Evolutionary conservation across 2,329 filamentous ascomycete species (phyloP).

Genomic region (Fulvia fulva): DNA sequence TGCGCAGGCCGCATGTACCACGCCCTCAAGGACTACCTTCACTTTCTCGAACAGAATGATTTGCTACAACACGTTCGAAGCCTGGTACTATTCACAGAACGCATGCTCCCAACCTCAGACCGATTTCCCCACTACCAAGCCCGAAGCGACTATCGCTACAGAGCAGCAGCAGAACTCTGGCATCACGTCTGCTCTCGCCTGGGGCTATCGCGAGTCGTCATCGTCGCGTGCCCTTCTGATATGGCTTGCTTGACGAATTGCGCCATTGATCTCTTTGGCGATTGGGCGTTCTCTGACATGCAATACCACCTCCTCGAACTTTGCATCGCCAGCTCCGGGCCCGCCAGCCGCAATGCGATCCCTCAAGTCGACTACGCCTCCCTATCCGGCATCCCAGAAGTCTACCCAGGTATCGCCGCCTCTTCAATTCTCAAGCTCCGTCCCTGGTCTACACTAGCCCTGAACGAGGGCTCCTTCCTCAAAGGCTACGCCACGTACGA

Average conservation of each 20-base stretch:
- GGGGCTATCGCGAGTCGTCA: conserved; percentile 43
- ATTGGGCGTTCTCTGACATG: conserved; percentile 35
- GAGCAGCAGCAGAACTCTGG: conserved; percentile 43
- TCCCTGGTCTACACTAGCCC: conserved; percentile 60
- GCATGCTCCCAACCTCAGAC: conserved; percentile 14
- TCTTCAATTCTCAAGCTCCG: conserved; percentile 53
- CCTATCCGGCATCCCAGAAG: conserved; percentile 10
- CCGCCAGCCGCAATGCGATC: not conserved
- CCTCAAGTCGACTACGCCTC: conserved; percentile 9
- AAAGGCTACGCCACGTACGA: conserved; percentile 67
- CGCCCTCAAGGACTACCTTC: conserved; percentile 20
- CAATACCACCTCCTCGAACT: conserved; percentile 31
- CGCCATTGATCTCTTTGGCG: conserved; percentile 48
- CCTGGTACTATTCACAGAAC: conserved; percentile 43
- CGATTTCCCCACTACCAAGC: conserved; percentile 37
- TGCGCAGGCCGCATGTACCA: conserved; percentile 25
- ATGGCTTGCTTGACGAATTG: conserved; percentile 59
- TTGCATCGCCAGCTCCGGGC: not conserved
- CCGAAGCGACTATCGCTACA: conserved; percentile 28
- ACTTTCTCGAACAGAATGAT: conserved; percentile 19
- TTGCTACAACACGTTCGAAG: conserved; percentile 37
- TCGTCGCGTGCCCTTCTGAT: conserved; percentile 56
- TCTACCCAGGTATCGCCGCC: conserved; percentile 20
- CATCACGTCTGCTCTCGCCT: conserved; percentile 51
- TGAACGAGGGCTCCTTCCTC: conserved; percentile 75